These are phyloP conservation scores for Melianthus villosus DNA, from an alignment of 441 rosid species.

Conservation along the genomic window DNA sequence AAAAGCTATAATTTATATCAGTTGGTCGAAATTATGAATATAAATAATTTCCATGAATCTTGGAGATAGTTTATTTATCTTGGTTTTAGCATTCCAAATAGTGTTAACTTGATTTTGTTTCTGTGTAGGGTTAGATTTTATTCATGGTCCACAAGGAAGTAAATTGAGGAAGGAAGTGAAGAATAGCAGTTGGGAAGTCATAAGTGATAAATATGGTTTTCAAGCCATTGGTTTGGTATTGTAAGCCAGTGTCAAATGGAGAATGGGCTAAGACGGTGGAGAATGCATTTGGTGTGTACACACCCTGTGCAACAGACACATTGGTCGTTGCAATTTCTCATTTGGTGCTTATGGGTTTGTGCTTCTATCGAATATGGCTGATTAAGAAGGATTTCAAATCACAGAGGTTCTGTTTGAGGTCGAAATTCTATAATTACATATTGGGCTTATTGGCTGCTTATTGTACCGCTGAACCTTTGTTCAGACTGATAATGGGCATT, in stretches of 20 bases:
- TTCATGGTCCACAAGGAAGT: too few species aligned
- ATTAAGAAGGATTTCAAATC: conserved; percentile 44
- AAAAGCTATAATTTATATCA: too few species aligned
- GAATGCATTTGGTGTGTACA: conserved; percentile 82
- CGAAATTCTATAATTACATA: conserved; percentile 50
- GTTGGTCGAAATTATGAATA: too few species aligned
- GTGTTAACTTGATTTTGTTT: too few species aligned
- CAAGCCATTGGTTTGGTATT: conserved; percentile 63
- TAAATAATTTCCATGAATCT: too few species aligned
- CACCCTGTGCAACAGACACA: conserved; percentile 79
- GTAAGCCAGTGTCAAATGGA: conserved; percentile 63
- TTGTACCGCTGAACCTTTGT: conserved; percentile 65
- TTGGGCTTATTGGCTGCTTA: conserved; percentile 53
- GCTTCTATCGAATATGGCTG: conserved; percentile 70
- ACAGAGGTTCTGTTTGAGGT: conserved; percentile 52
- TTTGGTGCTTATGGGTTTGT: conserved; percentile 46
- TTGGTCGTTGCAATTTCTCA: conserved; percentile 54
- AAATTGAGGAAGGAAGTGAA: too few species aligned
- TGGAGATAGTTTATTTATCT: too few species aligned
- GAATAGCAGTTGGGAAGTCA: conserved; percentile 7
- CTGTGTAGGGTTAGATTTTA: too few species aligned
- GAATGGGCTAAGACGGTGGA: conserved; percentile 57
- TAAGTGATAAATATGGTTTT: conserved; percentile 50
- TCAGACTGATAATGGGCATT: conserved; percentile 69
- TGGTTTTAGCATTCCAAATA: too few species aligned